Base-by-base conservation (phyloP, 164 flowering plant genomes). In the Macadamia tetraphylla region DNA sequence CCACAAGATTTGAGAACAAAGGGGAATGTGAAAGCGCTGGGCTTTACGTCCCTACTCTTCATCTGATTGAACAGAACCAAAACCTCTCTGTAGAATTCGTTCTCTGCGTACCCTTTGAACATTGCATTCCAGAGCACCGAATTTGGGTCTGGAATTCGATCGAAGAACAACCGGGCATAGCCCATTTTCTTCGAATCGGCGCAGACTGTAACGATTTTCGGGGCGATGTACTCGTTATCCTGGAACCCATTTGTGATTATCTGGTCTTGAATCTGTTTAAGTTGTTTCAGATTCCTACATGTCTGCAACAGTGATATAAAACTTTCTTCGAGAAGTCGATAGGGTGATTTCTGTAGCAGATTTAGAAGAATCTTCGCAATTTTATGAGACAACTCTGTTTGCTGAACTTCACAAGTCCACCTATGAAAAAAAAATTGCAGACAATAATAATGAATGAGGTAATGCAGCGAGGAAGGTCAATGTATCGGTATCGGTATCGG, bases 21-120 rank as follows among this genome's bases (percentile, higher is more conserved):
- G 0, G 91, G 91, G 60, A 87, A 82, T 0, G 89, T 86, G 66
- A 71, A 87, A 63, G 83, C 79, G 63, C 83, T 86, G n/a, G 86
- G 87, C 44, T 46, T 71, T 12, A 83, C 73, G 42, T 75, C 81
- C 43, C 73, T 46, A 31, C 76, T 64, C 67, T 69, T 76, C 92
- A 89, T 83, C n/a, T 56, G 72, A 30, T 64, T 30, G 52, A 86
- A 89, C 67, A 84, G 58, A 63, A 63, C 9, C 15, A 89, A 17
- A 0, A 81, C 84, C 18, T 81, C 80, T 29, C 63, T 35, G 70
- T 74, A 68, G 13, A 60, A 67, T 29, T 73, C 83, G 58, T 78
- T 84, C 15, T 77, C 79, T 1, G 79, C 66, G 56, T 82, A 87
- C 67, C 86, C 95, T 72, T 81, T 85, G 46, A 83, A 72, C 80